A percentile compares a stretch with the other conserved stretches of the same genome.
phyloP scores from a whole-genome alignment of 192 early-diverging fungal genomes.

The Phycomyces blakesleeanus region DNA sequence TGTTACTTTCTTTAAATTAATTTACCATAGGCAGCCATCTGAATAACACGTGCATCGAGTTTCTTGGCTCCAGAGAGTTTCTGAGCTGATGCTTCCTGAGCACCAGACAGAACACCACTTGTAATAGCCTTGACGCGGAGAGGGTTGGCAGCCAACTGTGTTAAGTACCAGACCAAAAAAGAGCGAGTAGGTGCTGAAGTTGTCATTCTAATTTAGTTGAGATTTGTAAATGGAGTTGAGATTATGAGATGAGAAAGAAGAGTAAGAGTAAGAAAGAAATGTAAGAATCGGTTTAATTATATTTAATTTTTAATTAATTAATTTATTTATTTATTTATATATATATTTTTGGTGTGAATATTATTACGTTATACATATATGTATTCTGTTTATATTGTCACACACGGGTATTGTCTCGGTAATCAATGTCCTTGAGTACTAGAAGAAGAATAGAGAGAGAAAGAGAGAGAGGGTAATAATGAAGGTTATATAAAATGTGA shows the following conservation, averaged over 20 bases:
- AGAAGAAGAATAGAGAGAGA: too few relatives aligned
- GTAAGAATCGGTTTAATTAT: neutral
- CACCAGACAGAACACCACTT: constrained; percentile 65
- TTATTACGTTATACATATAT: too few relatives aligned
- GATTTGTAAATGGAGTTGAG: too few relatives aligned
- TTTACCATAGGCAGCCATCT: constrained; percentile 81
- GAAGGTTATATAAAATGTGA: too few relatives aligned
- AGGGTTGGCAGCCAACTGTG: constrained; percentile 59
- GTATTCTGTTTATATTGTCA: too few relatives aligned
- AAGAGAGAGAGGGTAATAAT: too few relatives aligned
- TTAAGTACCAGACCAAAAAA: constrained; percentile 57
- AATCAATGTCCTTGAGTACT: too few relatives aligned
- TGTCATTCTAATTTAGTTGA: too few relatives aligned
- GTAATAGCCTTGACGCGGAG: constrained; percentile 80
- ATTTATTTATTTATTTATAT: too few relatives aligned
- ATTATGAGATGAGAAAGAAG: neutral
- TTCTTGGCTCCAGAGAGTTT: constrained; percentile 56
- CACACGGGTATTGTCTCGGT: too few relatives aligned
- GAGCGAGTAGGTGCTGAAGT: neutral
- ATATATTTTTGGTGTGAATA: too few relatives aligned
- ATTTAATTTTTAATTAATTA: neutral
- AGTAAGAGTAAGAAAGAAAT: neutral
- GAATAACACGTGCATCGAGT: constrained; percentile 59
- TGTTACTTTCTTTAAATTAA: too few relatives aligned
- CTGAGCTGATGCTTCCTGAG: constrained; percentile 77